Evolutionary conservation across 371 early-diverging fungal genomes (phyloP).

Genomic region (Mucor indicus): DNA sequence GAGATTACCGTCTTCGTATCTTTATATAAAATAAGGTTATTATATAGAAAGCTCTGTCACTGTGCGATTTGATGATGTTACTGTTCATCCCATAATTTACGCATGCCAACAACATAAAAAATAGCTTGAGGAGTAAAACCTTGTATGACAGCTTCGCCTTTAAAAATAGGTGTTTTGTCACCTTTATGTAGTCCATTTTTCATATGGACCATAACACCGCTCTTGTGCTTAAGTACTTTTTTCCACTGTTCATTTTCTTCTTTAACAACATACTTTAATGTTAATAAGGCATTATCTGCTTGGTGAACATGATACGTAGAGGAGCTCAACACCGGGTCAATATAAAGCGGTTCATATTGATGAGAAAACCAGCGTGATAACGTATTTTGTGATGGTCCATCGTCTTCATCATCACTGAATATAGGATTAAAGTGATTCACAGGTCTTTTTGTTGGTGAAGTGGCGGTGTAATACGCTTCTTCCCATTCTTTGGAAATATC

Average conservation of each 20-base stretch:
- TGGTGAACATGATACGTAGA: constrained; percentile 40
- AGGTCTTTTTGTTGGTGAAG: neutral
- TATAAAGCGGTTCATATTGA: constrained; percentile 15
- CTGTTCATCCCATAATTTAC: constrained; percentile 63
- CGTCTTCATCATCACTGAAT: constrained; percentile 49
- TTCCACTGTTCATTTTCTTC: constrained; percentile 68
- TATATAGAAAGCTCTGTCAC: too few species aligned
- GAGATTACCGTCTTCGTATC: constrained; percentile 55
- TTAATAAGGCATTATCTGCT: constrained; percentile 41
- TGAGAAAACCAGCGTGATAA: neutral
- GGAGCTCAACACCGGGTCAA: constrained; percentile 34
- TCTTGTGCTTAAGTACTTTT: constrained; percentile 64
- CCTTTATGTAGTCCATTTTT: constrained; percentile 38
- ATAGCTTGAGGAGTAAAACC: constrained; percentile 67
- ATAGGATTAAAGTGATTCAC: constrained; percentile 23
- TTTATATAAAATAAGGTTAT: constrained; percentile 10
- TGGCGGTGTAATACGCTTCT: constrained; percentile 13
- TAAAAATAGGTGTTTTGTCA: constrained; percentile 62
- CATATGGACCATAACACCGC: constrained; percentile 68
- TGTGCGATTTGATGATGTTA: too few species aligned
- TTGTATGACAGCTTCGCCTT: constrained; percentile 61
- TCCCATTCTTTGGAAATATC: constrained; percentile 19
- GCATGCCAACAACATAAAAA: constrained; percentile 64
- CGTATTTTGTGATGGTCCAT: constrained; percentile 4
- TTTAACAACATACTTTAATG: constrained; percentile 35